Base-by-base conservation (phyloP, 2,329 filamentous ascomycete species). In the Juglanconis sp. region DNA sequence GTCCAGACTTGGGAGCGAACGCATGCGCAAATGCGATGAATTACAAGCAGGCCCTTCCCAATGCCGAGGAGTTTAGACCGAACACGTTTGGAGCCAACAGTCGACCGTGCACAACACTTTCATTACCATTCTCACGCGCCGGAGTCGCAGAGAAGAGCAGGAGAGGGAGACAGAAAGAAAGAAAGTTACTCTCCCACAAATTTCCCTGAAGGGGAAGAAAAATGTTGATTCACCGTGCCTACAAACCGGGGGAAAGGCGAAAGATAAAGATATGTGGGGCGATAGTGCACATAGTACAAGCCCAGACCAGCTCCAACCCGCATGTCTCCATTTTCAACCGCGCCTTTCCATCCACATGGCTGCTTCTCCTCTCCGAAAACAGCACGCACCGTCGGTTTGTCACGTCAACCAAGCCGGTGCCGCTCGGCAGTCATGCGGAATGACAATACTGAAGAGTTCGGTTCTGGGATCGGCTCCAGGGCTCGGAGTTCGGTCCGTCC, bases 301-400 rank as follows among this genome's bases (percentile, higher is more conserved):
- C 35, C 38, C 50, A 34, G 34, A 40, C 9, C 17, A 31, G 31
- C 47, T 15, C 32, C 47, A 15, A 24, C 34, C n/a, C 30, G 46
- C 24, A 30, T 40, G 54, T 36, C 46, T 57, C 46, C 54, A 56
- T 56, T 44, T 50, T 7, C 47, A 57, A 50, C 54, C 54, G 34
- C 54, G 38, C 32, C 13, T 36, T 47, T 38, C 11, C 8, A 31
- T 30, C 36, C 24, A 24, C 15, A 17, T 5, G n/a, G 2, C 7
- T 15, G 11, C 11, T 31, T 10, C 6, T 13, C 7, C 53, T 24
- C 24, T 24, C 24, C 24, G 24, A 24, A 24, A 24, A 24, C 1
- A 24, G 24, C 24, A 24, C 24, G 24, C 24, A 24, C 24, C 24
- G 24, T 24, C 24, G 24, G 24, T 24, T 24, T 24, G 24, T 24